phyloP scores from a whole-genome alignment of 305 asterid genomes.

The Solanum hybrid region DNA sequence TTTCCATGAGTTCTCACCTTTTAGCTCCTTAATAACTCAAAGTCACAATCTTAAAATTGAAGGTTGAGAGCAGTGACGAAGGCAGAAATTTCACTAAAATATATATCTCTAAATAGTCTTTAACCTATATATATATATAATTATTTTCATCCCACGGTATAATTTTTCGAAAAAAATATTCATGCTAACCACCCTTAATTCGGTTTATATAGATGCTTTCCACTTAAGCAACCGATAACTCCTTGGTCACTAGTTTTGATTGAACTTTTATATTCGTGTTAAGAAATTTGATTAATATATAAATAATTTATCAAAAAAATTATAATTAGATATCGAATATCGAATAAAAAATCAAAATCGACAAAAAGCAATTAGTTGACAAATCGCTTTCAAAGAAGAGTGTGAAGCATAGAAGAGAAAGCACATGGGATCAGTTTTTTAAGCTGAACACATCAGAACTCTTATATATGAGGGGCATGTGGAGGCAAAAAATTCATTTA shows the following conservation, averaged over 20 bases:
- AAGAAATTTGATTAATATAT: background rate
- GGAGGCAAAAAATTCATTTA: constrained; percentile 41
- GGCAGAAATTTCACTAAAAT: background rate
- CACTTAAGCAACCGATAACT: background rate
- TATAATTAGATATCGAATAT: background rate
- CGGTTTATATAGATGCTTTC: background rate
- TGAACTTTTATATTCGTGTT: background rate
- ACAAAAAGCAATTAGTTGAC: constrained; percentile 32
- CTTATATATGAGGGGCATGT: constrained; percentile 36
- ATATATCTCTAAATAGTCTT: background rate
- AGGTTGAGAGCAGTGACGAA: background rate
- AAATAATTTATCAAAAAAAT: background rate
- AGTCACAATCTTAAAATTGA: background rate
- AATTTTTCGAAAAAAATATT: background rate
- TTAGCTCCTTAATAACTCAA: background rate
- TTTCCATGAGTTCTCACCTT: background rate
- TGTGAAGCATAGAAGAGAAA: constrained; percentile 37
- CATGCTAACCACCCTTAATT: background rate
- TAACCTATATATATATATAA: background rate
- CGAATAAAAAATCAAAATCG: background rate
- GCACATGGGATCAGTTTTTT: constrained; percentile 56
- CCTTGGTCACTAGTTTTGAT: background rate
- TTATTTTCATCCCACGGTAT: background rate
- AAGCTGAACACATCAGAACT: constrained; percentile 30
- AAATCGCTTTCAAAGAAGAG: constrained; percentile 42